These are phyloP conservation scores for Papiliotrema flavescens DNA, from an alignment of 1,284 basidiomycete species.

Conservation along the genomic window DNA sequence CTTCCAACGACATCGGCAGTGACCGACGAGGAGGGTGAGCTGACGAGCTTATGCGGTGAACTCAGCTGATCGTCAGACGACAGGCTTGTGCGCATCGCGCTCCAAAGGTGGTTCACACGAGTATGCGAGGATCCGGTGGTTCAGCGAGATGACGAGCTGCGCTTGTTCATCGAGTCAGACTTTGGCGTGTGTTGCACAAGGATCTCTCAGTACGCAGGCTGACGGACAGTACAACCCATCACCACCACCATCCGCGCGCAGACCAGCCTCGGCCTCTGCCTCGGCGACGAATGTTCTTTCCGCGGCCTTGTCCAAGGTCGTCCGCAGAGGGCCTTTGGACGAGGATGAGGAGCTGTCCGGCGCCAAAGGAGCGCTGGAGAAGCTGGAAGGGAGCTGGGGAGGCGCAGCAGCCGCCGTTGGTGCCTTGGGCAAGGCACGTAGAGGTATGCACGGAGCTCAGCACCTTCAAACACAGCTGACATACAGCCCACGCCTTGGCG, in stretches of 20 bases:
- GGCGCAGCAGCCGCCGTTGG: slow-evolving; percentile 83
- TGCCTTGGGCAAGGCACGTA: slow-evolving; percentile 70
- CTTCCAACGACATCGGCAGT: slow-evolving; percentile 87
- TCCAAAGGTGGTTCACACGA: slow-evolving; percentile 86
- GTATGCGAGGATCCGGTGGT: slow-evolving; percentile 85
- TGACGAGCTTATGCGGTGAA: neutral
- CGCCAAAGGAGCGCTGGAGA: slow-evolving; percentile 85
- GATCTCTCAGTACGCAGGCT: slow-evolving; percentile 55
- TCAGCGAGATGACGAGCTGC: slow-evolving; percentile 79
- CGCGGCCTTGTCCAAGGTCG: slow-evolving; percentile 45
- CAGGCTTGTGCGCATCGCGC: slow-evolving; percentile 81
- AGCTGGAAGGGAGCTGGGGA: slow-evolving; percentile 81
- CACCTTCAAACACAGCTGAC: neutral
- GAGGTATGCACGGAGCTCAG: slow-evolving; percentile 55
- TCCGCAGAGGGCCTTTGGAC: slow-evolving; percentile 47
- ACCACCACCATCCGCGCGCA: slow-evolving; percentile 53
- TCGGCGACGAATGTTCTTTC: slow-evolving; percentile 36
- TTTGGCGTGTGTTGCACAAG: slow-evolving; percentile 61
- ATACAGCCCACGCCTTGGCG: slow-evolving; percentile 65
- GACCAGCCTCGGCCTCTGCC: slow-evolving; percentile 61
- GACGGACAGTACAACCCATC: slow-evolving; percentile 50
- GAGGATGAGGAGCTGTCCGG: slow-evolving; percentile 66
- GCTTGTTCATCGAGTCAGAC: slow-evolving; percentile 89
- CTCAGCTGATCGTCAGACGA: slow-evolving; percentile 56
- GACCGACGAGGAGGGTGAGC: slow-evolving; percentile 79